Base-by-base conservation (phyloP, 2,329 filamentous ascomycete species). In the Alternaria sp. region DNA sequence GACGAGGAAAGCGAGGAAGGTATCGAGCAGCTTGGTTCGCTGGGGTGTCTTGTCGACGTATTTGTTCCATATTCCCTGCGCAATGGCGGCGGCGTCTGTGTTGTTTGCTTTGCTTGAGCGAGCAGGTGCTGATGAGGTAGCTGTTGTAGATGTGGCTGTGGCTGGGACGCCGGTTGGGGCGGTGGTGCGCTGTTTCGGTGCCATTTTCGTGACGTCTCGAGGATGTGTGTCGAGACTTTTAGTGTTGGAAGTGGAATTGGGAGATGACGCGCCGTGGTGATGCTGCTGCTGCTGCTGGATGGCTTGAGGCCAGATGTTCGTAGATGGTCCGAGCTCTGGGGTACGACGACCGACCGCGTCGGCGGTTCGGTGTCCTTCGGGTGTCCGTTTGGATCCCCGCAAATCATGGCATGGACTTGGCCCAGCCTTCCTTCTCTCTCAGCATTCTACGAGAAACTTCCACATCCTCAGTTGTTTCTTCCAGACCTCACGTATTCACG, bases 1-100 rank as follows among this genome's bases (percentile, higher is more conserved):
- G 21, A 96, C 89, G 63, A 99, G 84, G 80, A 97, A 99, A 4
- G 82, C 88, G 88, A 99, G 90, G 81, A 99, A 99, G 37, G 88
- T 87, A 80, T 99, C 96, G 66, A 98, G 87, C 65, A 99, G 87
- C 87, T 97, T 96, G 51, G 91, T 95, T 67, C 95, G 89, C 86
- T 97, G 94, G 50, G 95, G 90, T 47, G 96, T 99, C 71, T 89
- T 87, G 71, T 90, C 84, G 59, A 90, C 80, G 82, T 99, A 99
- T 81, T 93, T 89, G 72, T 89, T 84, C 87, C 90, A 91, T 71
- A 97, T 86, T 76, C 89, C 89, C 60, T 85, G 73, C 46, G 90
- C 83, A 68, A 96, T 92, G 74, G 90, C 84, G 75, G 60, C 41
- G 82, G 80, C 45, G 82, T 77, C 60, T 20, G 81, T 78, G 66